phyloP scores from a whole-genome alignment of 2,329 filamentous ascomycete genomes.

The Eurotiales sp. region DNA sequence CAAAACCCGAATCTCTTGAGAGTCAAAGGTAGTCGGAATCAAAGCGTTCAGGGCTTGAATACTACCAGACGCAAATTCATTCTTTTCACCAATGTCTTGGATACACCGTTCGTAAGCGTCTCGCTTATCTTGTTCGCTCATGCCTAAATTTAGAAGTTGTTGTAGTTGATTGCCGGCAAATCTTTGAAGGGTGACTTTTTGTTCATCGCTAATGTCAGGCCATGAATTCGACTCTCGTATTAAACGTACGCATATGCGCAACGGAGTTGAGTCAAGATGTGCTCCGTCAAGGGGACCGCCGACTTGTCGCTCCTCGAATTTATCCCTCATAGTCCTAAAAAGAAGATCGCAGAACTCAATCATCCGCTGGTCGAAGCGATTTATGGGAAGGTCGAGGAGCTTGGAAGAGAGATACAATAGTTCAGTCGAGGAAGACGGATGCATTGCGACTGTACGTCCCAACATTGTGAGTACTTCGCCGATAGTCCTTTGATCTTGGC shows the following conservation, averaged over 20 bases:
- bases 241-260: slow-evolving; percentile 61
- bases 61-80: slow-evolving; percentile 66
- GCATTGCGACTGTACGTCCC: slow-evolving; percentile 44
- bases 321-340: slow-evolving; percentile 48
- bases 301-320: slow-evolving; percentile 32
- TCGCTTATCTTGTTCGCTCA: slow-evolving; percentile 54
- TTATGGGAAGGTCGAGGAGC: slow-evolving; percentile 60
- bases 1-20: slow-evolving; percentile 55
- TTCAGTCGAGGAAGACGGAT: slow-evolving; percentile 36
- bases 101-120: slow-evolving; percentile 66
- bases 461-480: slow-evolving; percentile 73
- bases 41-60: slow-evolving; percentile 59
- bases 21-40: slow-evolving; percentile 35
- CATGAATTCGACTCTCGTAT: slow-evolving; percentile 67
- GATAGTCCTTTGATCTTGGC: slow-evolving; percentile 79
- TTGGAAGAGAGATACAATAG: slow-evolving; percentile 69
- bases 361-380: slow-evolving; percentile 60
- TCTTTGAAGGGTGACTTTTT: slow-evolving; percentile 59
- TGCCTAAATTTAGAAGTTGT: slow-evolving; percentile 56
- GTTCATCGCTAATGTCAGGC: slow-evolving; percentile 51
- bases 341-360: slow-evolving; percentile 59
- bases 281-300: slow-evolving; percentile 22
- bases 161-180: slow-evolving; percentile 61
- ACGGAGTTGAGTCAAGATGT: slow-evolving; percentile 42
- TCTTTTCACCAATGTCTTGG: slow-evolving; percentile 61